phyloP scores from a whole-genome alignment of 352 stramenopile genomes.

The Globisporangium acanthophoron region DNA sequence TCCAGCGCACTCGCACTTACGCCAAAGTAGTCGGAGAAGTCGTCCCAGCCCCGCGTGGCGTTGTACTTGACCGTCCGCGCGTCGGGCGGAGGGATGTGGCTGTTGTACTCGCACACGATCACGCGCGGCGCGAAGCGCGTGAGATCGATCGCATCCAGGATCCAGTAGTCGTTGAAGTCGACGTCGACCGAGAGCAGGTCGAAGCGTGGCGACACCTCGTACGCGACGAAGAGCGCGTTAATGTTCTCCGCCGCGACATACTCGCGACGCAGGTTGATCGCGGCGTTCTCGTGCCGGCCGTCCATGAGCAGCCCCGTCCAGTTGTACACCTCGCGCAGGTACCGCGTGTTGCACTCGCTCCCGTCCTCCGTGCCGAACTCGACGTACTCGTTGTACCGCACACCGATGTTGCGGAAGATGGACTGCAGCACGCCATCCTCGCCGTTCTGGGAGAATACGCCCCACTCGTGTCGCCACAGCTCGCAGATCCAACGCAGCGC shows the following conservation, averaged over 20 bases:
- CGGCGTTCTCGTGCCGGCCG: slow-evolving; percentile 29
- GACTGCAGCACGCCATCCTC: slow-evolving; percentile 57
- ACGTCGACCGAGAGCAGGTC: slow-evolving; percentile 70
- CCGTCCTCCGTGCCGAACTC: slow-evolving; percentile 63
- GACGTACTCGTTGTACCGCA: slow-evolving; percentile 33
- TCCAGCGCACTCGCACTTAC: slow-evolving; percentile 45
- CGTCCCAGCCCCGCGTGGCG: slow-evolving; percentile 38
- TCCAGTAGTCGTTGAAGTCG: slow-evolving; percentile 76
- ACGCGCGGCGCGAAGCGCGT: slow-evolving; percentile 39
- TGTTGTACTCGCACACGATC: slow-evolving; percentile 61
- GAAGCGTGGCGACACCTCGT: slow-evolving; percentile 36
- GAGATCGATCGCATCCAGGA: slow-evolving; percentile 48
- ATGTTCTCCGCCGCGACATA: slow-evolving; percentile 64
- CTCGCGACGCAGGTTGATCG: slow-evolving; percentile 48
- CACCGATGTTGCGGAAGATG: slow-evolving; percentile 53
- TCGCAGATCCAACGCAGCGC: slow-evolving; percentile 42
- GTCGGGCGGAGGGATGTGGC: slow-evolving; percentile 41
- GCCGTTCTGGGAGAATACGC: slow-evolving; percentile 58
- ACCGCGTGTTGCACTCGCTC: slow-evolving; percentile 57
- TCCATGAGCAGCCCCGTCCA: slow-evolving; percentile 67
- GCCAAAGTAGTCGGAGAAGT: slow-evolving; percentile 50
- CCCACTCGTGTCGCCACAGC: slow-evolving; percentile 63
- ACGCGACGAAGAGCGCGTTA: slow-evolving; percentile 42
- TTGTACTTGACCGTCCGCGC: slow-evolving; percentile 41
- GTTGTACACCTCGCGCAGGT: slow-evolving; percentile 31